These are phyloP conservation scores for Przewalskia tangutica DNA, from an alignment of 257 asterid species.

Conservation along the genomic window DNA sequence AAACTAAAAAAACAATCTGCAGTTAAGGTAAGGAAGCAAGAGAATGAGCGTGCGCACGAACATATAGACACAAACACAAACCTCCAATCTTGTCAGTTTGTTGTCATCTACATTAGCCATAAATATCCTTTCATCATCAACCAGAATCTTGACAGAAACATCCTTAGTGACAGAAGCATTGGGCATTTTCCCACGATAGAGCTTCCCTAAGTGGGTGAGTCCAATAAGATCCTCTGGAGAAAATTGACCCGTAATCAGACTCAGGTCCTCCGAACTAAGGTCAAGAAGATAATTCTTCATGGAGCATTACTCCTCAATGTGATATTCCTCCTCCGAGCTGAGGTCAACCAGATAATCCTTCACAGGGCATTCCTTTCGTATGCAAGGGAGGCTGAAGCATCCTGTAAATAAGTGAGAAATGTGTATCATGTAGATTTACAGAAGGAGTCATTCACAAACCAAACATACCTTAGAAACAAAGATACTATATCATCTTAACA, in stretches of 20 bases:
- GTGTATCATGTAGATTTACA: neutral
- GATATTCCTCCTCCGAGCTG: neutral
- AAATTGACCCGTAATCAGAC: neutral
- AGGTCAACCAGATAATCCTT: neutral
- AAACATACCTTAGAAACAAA: no score
- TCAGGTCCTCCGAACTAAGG: neutral
- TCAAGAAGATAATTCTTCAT: neutral
- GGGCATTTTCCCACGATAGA: conserved; percentile 1
- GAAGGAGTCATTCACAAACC: no score
- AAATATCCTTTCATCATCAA: neutral
- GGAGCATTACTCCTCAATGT: neutral
- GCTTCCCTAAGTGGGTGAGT: neutral
- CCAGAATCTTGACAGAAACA: neutral
- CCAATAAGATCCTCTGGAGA: neutral
- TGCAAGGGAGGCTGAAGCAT: neutral
- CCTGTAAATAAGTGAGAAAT: neutral
- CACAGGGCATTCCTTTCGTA: neutral
- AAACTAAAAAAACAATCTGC: neutral
- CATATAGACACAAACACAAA: neutral
- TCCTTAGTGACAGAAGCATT: neutral
- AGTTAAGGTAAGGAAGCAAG: neutral
- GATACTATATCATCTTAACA: no score
- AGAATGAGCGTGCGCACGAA: neutral
- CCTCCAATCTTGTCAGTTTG: neutral
- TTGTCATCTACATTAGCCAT: neutral